Base-by-base conservation (phyloP, 192 early-diverging fungal genomes). In the Rhizoclosmatium sp. region DNA sequence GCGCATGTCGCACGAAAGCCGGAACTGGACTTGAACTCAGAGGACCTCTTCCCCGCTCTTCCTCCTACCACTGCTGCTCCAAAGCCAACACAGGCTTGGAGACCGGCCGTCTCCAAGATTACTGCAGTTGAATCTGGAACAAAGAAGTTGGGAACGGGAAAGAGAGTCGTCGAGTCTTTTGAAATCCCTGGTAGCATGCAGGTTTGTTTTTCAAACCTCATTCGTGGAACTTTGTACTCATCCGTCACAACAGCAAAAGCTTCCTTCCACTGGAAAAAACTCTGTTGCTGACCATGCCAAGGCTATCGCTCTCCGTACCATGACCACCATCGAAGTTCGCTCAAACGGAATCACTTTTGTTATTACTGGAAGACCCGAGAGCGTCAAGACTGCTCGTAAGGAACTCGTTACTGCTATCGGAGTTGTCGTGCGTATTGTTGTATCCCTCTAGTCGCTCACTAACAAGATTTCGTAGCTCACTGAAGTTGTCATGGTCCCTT, bases 291-390 rank as follows among this genome's bases (percentile, higher is more conserved):
- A 79, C 54, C 41, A 76, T 9, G 66, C 56, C 45, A 82, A 76
- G 48, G 16, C 69, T 23, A 67, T 78, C 48, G 67, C 41, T 14
- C 69, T 80, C 59, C 88, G 86, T 56, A 93, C 92, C 2, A 85
- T 88, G 67, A 95, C 95, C 9, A 88, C 89, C 31, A 97, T 98
- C 70, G 95, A 97, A 58, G 87, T 93, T 14, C 94, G 94, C 54
- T 93, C 93, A 46, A 92, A 93, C 86, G 81, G 85, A 45, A 89
- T 86, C 47, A 96, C 95, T 23, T 94, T 96, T 68, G 79, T 97
- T 39, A 91, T 98, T 83, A 91, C 89, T 78, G 97, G 97, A 59
- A 89, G 89, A 59, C 82, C 89, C n/a, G 93, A 94, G 23, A 89
- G 88, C 69, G 94, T 97, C 21, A 91, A 89, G 69, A 85, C 86